Percentiles rank a stretch among this genome's conserved stretches.
phyloP scores from a whole-genome alignment of 2,329 filamentous ascomycete genomes.

The Phialophora verrucosa region DNA sequence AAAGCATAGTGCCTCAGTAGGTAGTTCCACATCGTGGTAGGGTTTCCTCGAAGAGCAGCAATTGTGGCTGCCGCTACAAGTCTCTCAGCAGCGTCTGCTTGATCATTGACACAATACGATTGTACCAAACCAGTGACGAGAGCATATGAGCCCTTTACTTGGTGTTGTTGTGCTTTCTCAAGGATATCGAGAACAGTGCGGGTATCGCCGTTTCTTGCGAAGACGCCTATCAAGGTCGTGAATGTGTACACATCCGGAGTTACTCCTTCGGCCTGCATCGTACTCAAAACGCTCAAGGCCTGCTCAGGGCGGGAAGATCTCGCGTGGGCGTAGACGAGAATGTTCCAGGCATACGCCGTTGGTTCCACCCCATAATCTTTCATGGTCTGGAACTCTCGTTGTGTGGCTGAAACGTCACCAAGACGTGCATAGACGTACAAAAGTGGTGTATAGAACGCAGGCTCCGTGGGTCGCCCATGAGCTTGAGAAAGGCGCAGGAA shows the following conservation, averaged over 20 bases:
- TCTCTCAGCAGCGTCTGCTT: conserved; percentile 61
- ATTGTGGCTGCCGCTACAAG: conserved; percentile 64
- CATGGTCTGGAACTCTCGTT: conserved; percentile 68
- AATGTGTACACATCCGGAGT: conserved; percentile 69
- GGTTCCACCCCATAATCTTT: conserved; percentile 62
- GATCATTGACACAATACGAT: conserved; percentile 67
- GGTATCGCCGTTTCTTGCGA: conserved; percentile 73
- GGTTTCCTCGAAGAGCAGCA: conserved; percentile 57
- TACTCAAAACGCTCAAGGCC: conserved; percentile 68
- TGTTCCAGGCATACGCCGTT: conserved; percentile 72
- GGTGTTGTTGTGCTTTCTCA: conserved; percentile 62
- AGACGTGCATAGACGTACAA: conserved; percentile 73
- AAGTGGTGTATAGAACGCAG: conserved; percentile 57
- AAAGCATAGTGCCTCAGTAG: conserved; percentile 73
- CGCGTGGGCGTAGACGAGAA: conserved; percentile 72
- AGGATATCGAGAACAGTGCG: conserved; percentile 71
- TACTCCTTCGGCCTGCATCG: conserved; percentile 58
- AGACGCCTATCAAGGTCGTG: conserved; percentile 74
- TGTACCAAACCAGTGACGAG: conserved; percentile 71
- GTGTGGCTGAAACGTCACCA: conserved; percentile 66
- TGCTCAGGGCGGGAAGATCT: conserved; percentile 70
- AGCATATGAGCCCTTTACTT: conserved; percentile 58
- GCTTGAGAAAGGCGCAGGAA: conserved; percentile 52
- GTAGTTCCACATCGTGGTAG: conserved; percentile 77
- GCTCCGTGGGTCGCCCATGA: conserved; percentile 45